Base-by-base conservation (phyloP, 352 stramenopile species). In the Pythium pectinolyticum region DNA sequence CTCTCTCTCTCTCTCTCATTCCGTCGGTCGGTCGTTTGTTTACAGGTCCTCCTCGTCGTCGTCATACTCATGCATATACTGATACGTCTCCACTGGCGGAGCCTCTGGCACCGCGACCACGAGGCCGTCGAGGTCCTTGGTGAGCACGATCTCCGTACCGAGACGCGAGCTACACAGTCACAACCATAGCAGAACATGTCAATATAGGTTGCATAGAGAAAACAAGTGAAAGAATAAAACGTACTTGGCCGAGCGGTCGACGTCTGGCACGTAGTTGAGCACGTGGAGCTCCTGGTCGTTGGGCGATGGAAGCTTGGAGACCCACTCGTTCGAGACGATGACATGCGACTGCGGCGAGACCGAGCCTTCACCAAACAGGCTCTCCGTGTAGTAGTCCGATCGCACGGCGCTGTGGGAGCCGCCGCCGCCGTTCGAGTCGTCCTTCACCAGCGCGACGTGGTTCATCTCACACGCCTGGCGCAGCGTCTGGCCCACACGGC, bases 251-350 rank as follows among this genome's bases (percentile, higher is more conserved):
- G 83, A 90, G 70, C 82, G 84, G 76, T 96, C 88, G 28, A 88
- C 82, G 17, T 75, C 71, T 11, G 86, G 84, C 32, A 95, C 88
- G 72, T 94, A 94, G 57, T 59, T 75, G 34, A 96, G 81, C 30
- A 93, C 82, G 66, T 93, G 84, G 35, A 75, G 72, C 79, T 96
- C 86, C 64, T 89, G 78, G 22, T 67, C 52, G 65, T 92, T 90
- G 19, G 84, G 70, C 53, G 71, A 34, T 30, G 78, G 82, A 30
- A 96, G 70, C 76, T 91, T 92, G 63, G 57, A n/a, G 57, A 93
- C 75, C 88, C 88, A 96, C 70, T 94, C 86, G 75, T 96, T 93
- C 53, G 88, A 84, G 52, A 96, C 73, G 46, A 96, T 80, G 8
- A 96, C 84, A 70, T 96, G 88, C 61, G 88, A 96, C 70, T 90